A percentile compares a stretch with the other conserved stretches of the same genome.
phyloP scores from a whole-genome alignment of 1,139 yeast species.

The Debaryomycetaceae sp. region DNA sequence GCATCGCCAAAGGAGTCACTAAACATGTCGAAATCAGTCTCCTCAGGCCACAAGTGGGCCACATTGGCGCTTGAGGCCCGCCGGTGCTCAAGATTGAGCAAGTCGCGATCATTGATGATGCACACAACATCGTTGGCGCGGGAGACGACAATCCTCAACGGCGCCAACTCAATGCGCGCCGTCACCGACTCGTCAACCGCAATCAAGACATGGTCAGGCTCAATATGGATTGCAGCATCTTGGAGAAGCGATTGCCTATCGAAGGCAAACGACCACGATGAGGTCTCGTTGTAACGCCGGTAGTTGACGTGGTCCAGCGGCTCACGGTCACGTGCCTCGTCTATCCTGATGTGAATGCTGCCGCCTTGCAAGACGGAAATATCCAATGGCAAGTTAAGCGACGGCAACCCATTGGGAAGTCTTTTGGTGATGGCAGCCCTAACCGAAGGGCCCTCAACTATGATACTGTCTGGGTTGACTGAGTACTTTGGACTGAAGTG shows the following conservation, averaged over 20 bases:
- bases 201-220: no score
- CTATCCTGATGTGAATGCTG: slow-evolving; percentile 55
- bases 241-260: slow-evolving; percentile 2
- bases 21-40: slow-evolving; percentile 55
- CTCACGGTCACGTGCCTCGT: slow-evolving; percentile 42
- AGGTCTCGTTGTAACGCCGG: slow-evolving; percentile 57
- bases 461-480: slow-evolving; percentile 41
- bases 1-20: slow-evolving; percentile 60
- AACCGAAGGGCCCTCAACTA: slow-evolving; percentile 19
- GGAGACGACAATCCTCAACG: slow-evolving; percentile 49
- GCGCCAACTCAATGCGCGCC: slow-evolving; percentile 14
- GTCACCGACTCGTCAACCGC: background rate
- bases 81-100: slow-evolving; percentile 77
- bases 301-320: slow-evolving; percentile 20
- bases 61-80: slow-evolving; percentile 40
- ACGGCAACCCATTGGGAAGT: slow-evolving; percentile 22
- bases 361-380: slow-evolving; percentile 52
- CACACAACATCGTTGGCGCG: slow-evolving; percentile 45
- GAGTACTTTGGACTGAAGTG: slow-evolving; percentile 47
- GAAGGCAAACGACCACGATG: slow-evolving; percentile 50
- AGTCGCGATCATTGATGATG: slow-evolving; percentile 60
- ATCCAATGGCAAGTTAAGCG: slow-evolving; percentile 48
- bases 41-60: slow-evolving; percentile 47
- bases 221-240: no score
- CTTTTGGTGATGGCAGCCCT: slow-evolving; percentile 46